phyloP scores from a whole-genome alignment of 768 basidiomycete species.

The Russula brevipes region DNA sequence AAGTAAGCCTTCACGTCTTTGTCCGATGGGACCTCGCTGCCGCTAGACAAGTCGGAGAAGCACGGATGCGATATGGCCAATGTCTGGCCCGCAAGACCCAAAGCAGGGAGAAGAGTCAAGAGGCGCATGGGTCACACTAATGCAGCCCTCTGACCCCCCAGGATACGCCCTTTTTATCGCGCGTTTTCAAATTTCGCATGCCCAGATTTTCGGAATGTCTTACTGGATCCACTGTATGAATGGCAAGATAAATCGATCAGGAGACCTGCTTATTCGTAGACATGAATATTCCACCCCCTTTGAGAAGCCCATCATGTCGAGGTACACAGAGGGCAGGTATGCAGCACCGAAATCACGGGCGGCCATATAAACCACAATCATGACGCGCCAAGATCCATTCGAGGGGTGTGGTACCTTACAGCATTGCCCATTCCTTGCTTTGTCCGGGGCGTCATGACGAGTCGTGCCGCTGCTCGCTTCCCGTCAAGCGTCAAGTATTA shows the following conservation, averaged over 20 bases:
- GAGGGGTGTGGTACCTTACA: too few species aligned
- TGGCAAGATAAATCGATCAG: not conserved
- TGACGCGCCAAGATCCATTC: too few species aligned
- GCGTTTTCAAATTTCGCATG: not conserved
- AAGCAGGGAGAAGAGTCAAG: not conserved
- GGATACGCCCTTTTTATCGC: not conserved
- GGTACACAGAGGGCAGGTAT: not conserved
- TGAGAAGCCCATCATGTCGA: not conserved
- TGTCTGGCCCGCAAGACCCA: conserved; percentile 10
- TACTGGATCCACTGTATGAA: not conserved
- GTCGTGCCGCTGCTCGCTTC: not conserved
- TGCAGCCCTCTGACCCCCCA: not conserved
- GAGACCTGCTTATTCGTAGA: not conserved
- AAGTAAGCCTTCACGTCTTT: conserved; percentile 12
- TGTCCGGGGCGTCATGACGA: not conserved
- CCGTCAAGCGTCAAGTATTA: not conserved
- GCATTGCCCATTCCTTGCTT: not conserved
- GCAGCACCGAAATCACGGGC: not conserved
- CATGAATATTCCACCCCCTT: not conserved
- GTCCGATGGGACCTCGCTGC: not conserved
- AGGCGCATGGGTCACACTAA: conserved; percentile 2
- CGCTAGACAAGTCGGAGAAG: not conserved
- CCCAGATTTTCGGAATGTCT: not conserved
- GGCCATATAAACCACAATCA: not conserved
- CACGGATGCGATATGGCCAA: conserved; percentile 6